These are phyloP conservation scores for Colletotrichum navitas DNA, from an alignment of 2,329 filamentous ascomycete species.

Conservation along the genomic window DNA sequence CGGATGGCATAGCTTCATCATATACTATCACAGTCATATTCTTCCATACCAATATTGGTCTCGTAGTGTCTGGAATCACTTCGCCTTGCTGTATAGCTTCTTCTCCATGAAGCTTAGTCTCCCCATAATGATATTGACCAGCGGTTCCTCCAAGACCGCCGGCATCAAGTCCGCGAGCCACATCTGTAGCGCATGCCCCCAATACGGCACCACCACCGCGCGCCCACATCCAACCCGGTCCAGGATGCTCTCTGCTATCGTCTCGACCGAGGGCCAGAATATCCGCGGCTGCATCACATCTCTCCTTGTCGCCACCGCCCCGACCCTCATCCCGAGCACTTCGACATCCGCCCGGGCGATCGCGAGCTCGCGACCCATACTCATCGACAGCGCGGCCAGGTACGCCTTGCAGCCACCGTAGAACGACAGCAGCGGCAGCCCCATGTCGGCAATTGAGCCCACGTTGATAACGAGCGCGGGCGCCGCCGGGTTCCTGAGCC, in stretches of 20 bases:
- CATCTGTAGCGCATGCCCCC: slow-evolving; percentile 28
- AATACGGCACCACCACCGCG: slow-evolving; percentile 29
- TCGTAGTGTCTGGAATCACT: not conserved
- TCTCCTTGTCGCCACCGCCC: slow-evolving; percentile 29
- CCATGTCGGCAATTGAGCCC: slow-evolving; percentile 32
- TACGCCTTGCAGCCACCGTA: slow-evolving; percentile 39
- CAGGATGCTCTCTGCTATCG: slow-evolving; percentile 34
- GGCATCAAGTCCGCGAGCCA: slow-evolving; percentile 24
- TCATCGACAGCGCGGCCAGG: slow-evolving; percentile 25
- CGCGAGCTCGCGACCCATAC: slow-evolving; percentile 25
- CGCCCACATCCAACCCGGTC: slow-evolving; percentile 37
- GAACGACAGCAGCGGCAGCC: slow-evolving; percentile 31
- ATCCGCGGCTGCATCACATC: slow-evolving; percentile 25
- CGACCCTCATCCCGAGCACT: slow-evolving; percentile 31
- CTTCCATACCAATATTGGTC: not conserved
- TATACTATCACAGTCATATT: not conserved
- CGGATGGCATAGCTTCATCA: not conserved
- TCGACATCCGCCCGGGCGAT: slow-evolving; percentile 34
- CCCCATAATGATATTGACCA: slow-evolving; percentile 7
- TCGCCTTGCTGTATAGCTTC: slow-evolving; percentile 17
- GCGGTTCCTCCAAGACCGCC: slow-evolving; percentile 13
- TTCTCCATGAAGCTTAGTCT: slow-evolving; percentile 27
- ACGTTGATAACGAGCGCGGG: slow-evolving; percentile 40
- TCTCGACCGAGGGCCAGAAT: slow-evolving; percentile 30
- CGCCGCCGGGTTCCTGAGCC: slow-evolving; percentile 7